Evolutionary conservation across 345 rosid species (phyloP).

Genomic region (Populus nigra): DNA sequence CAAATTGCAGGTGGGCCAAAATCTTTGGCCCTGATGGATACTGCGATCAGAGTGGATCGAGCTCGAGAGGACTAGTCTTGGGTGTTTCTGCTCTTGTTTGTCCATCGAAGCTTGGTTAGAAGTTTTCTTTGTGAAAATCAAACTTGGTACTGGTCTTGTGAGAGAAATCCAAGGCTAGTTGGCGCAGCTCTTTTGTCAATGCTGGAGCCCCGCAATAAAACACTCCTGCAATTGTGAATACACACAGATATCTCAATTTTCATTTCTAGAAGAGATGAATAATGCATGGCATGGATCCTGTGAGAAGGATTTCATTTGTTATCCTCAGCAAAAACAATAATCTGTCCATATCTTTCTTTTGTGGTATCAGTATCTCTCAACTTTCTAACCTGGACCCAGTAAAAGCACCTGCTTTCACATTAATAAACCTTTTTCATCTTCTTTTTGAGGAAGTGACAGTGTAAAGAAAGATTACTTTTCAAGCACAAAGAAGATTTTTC

Average conservation of each 20-base stretch:
- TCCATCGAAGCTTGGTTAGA: slow-evolving; percentile 35
- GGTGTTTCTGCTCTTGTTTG: neutral
- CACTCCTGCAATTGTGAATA: slow-evolving; percentile 53
- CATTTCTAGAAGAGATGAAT: neutral
- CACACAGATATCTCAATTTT: neutral
- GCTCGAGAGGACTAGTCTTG: neutral
- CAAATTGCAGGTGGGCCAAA: neutral
- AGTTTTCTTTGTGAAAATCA: slow-evolving; percentile 76
- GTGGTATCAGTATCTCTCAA: neutral
- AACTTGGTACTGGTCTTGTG: slow-evolving; percentile 73
- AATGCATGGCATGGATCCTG: neutral
- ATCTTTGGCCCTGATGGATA: neutral
- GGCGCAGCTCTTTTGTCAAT: slow-evolving; percentile 62
- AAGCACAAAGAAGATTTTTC: neutral
- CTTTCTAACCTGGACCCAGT: neutral
- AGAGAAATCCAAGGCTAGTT: slow-evolving; percentile 67
- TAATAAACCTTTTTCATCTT: neutral
- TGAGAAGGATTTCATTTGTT: neutral
- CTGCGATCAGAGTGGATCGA: neutral
- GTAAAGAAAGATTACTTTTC: neutral
- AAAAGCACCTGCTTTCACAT: neutral
- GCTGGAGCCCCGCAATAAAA: slow-evolving; percentile 75
- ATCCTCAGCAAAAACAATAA: neutral
- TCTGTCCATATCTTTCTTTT: neutral
- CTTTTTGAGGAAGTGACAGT: neutral